A percentile compares a stretch with the other conserved stretches of the same genome.
Conservation (phyloP, 495 filamentous ascomycete genomes). For the Tetracladium marchalianum region DNA sequence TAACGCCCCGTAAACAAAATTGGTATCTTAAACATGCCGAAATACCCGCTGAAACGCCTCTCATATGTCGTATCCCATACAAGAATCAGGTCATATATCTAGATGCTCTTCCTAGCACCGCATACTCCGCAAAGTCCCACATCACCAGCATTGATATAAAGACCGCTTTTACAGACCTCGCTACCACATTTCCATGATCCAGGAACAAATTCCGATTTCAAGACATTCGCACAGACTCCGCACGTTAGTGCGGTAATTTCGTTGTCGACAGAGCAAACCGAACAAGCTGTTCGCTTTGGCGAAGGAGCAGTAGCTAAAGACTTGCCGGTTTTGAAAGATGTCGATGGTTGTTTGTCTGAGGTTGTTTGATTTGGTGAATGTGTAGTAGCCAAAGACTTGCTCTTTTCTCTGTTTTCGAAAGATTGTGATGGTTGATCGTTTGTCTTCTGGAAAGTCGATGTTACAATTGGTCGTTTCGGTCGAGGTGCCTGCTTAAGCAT, state of each 20-base stretch:
- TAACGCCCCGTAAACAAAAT: too few relatives aligned
- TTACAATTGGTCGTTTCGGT: not conserved
- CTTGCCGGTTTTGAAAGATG: not conserved
- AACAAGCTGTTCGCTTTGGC: conserved; percentile 27
- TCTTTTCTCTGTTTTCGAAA: conserved; percentile 1
- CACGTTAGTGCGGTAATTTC: conserved; percentile 41
- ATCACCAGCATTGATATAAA: conserved; percentile 56
- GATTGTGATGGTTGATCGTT: not conserved
- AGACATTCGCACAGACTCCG: conserved; percentile 53
- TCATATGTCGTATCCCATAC: too few relatives aligned
- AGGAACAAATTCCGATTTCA: conserved; percentile 37
- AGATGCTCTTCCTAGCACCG: conserved; percentile 30
- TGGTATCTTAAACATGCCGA: too few relatives aligned
- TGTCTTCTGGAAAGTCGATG: not conserved
- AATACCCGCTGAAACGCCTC: too few relatives aligned
- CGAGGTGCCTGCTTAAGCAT: not conserved
- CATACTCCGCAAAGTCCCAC: conserved; percentile 58
- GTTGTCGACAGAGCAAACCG: conserved; percentile 56
- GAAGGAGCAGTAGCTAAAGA: too few relatives aligned
- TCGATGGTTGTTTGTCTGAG: not conserved
- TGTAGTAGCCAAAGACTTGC: not conserved
- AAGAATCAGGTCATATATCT: not conserved
- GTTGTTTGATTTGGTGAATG: not conserved
- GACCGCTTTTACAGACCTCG: conserved; percentile 35
- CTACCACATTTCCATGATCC: conserved; percentile 51